Evolutionary conservation across 1,284 basidiomycete genomes (phyloP).

Genomic region (Sparassis latifolia): DNA sequence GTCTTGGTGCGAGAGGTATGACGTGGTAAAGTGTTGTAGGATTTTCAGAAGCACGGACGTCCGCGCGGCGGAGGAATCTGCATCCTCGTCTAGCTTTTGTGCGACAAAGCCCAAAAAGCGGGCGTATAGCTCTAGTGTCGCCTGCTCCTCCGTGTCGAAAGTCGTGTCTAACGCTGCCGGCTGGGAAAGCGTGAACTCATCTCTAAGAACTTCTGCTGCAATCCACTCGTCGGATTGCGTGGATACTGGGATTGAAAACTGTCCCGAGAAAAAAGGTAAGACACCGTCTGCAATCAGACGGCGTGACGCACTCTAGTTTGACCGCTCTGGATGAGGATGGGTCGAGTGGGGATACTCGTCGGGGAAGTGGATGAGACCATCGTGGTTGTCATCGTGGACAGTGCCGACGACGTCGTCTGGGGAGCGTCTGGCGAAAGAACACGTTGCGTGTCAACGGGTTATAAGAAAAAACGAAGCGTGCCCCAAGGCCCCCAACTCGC

Average conservation of each 20-base stretch:
- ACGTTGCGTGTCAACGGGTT: too few species aligned
- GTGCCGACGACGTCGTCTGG: constrained; percentile 16
- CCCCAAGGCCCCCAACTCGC: too few species aligned
- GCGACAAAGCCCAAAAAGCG: constrained; percentile 76
- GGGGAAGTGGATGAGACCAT: constrained; percentile 21
- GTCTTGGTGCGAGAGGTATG: constrained; percentile 72
- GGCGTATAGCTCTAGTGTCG: constrained; percentile 71
- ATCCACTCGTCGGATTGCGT: constrained; percentile 79
- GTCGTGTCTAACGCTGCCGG: constrained; percentile 47
- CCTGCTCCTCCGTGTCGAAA: constrained; percentile 51
- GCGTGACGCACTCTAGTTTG: constrained; percentile 52
- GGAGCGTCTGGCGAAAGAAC: constrained; percentile 1
- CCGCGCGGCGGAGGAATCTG: constrained; percentile 48
- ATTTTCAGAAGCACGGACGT: constrained; percentile 68
- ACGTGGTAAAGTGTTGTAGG: constrained; percentile 72
- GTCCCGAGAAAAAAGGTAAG: constrained; percentile 11
- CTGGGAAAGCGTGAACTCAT: constrained; percentile 75
- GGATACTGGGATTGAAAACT: constrained; percentile 83
- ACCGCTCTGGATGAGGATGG: constrained; percentile 54
- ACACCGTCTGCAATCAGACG: neutral
- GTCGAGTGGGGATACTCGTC: constrained; percentile 47
- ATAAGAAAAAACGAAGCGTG: too few species aligned
- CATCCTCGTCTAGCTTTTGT: constrained; percentile 49
- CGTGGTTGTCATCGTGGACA: constrained; percentile 18
- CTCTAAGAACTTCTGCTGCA: constrained; percentile 79